A percentile compares a stretch with the other conserved stretches of the same genome.
Evolutionary conservation across 192 early-diverging fungal genomes (phyloP).

Genomic region (Chytriomyces hyalinus): DNA sequence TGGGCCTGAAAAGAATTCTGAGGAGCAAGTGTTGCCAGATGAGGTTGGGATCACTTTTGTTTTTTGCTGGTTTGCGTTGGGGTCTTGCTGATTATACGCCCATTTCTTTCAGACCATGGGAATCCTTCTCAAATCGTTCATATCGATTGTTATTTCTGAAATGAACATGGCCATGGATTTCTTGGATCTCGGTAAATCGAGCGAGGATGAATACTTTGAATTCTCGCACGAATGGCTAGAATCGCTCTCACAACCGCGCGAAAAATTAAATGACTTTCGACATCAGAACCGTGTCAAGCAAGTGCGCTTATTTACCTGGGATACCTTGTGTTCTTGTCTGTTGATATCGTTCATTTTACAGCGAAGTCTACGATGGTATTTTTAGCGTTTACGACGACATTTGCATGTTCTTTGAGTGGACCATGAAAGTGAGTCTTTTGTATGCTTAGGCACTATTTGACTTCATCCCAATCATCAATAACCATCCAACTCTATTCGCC

Average conservation of each 20-base stretch:
- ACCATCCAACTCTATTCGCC: no score
- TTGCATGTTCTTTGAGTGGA: constrained; percentile 74
- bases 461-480: no score
- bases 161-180: constrained; percentile 92
- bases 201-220: constrained; percentile 1
- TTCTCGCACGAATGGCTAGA: constrained; percentile 51
- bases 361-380: constrained; percentile 78
- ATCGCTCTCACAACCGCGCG: constrained; percentile 55
- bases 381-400: constrained; percentile 80
- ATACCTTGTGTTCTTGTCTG: not conserved
- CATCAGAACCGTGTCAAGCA: constrained; percentile 69
- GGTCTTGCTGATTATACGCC: no score
- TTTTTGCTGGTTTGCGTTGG: constrained; percentile 3
- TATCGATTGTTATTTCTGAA: constrained; percentile 74
- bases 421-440: constrained; percentile 51
- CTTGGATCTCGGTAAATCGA: constrained; percentile 63
- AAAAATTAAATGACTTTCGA: constrained; percentile 72
- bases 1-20: constrained; percentile 26
- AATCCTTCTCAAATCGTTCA: constrained; percentile 50
- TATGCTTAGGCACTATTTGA: not conserved
- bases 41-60: constrained; percentile 39
- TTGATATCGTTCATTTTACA: constrained; percentile 35
- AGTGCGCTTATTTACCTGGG: constrained; percentile 28
- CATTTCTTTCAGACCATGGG: no score
- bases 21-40: constrained; percentile 60